Conservation (phyloP, 1,284 basidiomycete genomes). For the Tetrapyrgos nigripes region DNA sequence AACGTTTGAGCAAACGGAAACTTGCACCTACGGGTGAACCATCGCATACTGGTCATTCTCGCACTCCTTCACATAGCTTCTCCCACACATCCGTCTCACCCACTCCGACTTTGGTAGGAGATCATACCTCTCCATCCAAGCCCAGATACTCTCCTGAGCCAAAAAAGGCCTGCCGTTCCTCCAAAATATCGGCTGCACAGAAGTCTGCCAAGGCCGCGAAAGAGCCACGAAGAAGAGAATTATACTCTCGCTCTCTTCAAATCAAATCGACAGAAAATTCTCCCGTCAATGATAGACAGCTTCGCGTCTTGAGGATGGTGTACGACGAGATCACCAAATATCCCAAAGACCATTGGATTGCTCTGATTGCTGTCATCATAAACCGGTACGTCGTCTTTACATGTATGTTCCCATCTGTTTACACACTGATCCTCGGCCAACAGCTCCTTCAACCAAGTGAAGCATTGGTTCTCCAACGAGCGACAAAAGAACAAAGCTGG, state of each 20-base stretch:
- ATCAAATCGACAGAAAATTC: constrained; percentile 62
- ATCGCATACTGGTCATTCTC: constrained; percentile 2
- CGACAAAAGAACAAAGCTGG: constrained; percentile 47
- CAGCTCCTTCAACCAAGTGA: constrained; percentile 62
- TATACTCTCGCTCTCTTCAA: constrained; percentile 47
- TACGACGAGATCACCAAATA: constrained; percentile 67
- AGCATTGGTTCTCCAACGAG: constrained; percentile 68
- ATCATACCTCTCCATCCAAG: background rate
- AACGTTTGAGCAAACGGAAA: constrained; percentile 11
- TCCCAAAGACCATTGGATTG: constrained; percentile 61
- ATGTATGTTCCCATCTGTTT: constrained; percentile 4
- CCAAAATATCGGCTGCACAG: constrained; percentile 14
- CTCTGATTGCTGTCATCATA: constrained; percentile 54
- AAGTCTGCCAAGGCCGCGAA: constrained; percentile 16
- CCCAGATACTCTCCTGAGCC: background rate
- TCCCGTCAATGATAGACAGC: constrained; percentile 58
- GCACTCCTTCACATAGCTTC: background rate
- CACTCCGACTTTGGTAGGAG: constrained; percentile 11
- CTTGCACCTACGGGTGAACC: background rate
- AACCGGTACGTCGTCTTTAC: constrained; percentile 43
- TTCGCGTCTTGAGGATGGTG: constrained; percentile 60
- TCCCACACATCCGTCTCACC: constrained; percentile 13
- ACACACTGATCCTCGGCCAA: constrained; percentile 17
- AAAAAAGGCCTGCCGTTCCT: constrained; percentile 15
- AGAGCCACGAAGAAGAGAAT: constrained; percentile 15